Conservation (phyloP, 805 yeast species). For the Cyberlindnera xishuangbannaensis region DNA sequence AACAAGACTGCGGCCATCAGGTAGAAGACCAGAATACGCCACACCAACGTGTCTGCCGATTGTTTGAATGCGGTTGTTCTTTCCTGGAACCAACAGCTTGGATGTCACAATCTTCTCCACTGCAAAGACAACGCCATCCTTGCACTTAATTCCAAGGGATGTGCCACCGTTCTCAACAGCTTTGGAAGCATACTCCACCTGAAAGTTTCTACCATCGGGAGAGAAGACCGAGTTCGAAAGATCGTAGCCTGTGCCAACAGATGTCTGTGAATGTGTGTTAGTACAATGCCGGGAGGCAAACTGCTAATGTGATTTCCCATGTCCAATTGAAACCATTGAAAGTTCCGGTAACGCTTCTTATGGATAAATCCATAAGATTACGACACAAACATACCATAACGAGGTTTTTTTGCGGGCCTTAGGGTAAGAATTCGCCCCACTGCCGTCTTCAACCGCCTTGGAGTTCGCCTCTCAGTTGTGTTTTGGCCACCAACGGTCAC, state of each 20-base stretch:
- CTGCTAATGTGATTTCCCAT: background rate
- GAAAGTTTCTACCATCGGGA: slow-evolving; percentile 91
- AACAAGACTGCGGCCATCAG: slow-evolving; percentile 95
- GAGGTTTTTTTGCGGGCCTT: too few relatives aligned
- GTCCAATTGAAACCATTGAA: background rate
- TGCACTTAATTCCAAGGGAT: slow-evolving; percentile 84
- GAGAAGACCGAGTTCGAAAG: slow-evolving; percentile 90
- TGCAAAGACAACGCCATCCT: slow-evolving; percentile 94
- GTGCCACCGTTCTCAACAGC: slow-evolving; percentile 98
- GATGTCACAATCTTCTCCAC: slow-evolving; percentile 91
- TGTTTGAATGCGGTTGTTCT: slow-evolving; percentile 86
- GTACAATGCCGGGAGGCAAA: too few relatives aligned
- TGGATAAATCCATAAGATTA: too few relatives aligned
- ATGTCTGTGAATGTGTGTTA: too few relatives aligned
- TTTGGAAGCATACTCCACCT: slow-evolving; percentile 95
- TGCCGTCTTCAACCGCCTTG: too few relatives aligned
- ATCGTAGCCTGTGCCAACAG: slow-evolving; percentile 99
- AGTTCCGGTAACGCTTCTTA: too few relatives aligned
- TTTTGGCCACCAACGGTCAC: too few relatives aligned
- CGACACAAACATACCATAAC: too few relatives aligned
- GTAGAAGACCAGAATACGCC: slow-evolving; percentile 89
- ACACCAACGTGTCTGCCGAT: slow-evolving; percentile 93
- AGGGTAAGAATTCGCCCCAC: too few relatives aligned
- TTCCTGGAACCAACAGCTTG: slow-evolving; percentile 81
- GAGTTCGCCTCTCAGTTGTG: too few relatives aligned